A percentile compares a stretch with the other conserved stretches of the same genome.
Evolutionary conservation across 768 basidiomycete genomes (phyloP).

Genomic region (Lyophyllum decastes): DNA sequence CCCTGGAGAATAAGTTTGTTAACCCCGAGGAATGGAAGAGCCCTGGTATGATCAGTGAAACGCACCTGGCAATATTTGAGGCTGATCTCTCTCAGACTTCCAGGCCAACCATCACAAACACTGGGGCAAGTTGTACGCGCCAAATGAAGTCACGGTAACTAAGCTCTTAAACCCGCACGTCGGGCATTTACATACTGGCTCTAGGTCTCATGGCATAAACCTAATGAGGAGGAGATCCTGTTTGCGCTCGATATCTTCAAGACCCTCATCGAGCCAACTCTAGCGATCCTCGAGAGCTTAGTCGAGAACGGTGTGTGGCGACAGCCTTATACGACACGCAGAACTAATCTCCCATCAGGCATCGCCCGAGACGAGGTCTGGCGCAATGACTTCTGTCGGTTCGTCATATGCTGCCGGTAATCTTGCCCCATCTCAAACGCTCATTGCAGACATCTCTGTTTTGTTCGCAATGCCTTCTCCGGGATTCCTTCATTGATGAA

Average conservation of each 20-base stretch:
- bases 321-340: background rate
- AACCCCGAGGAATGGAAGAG: slow-evolving; percentile 78
- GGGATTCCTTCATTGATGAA: slow-evolving; percentile 71
- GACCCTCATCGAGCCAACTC: slow-evolving; percentile 64
- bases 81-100: slow-evolving; percentile 51
- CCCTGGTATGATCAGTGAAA: slow-evolving; percentile 46
- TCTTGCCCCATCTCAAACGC: background rate
- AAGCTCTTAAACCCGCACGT: background rate
- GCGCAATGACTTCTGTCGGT: slow-evolving; percentile 89
- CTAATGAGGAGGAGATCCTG: slow-evolving; percentile 66
- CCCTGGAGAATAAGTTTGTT: slow-evolving; percentile 78
- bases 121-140: slow-evolving; percentile 80
- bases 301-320: slow-evolving; percentile 48
- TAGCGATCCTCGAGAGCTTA: slow-evolving; percentile 56
- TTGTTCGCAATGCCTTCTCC: slow-evolving; percentile 74
- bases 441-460: slow-evolving; percentile 55
- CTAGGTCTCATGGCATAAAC: slow-evolving; percentile 80
- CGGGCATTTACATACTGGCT: background rate
- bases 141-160: slow-evolving; percentile 67
- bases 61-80: background rate
- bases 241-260: slow-evolving; percentile 73
- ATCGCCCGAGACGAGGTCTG: slow-evolving; percentile 59
- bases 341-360: slow-evolving; percentile 25
- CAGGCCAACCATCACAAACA: slow-evolving; percentile 64
- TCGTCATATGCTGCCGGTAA: slow-evolving; percentile 15